phyloP scores from a whole-genome alignment of 352 stramenopile genomes.

The Globisporangium solare region DNA sequence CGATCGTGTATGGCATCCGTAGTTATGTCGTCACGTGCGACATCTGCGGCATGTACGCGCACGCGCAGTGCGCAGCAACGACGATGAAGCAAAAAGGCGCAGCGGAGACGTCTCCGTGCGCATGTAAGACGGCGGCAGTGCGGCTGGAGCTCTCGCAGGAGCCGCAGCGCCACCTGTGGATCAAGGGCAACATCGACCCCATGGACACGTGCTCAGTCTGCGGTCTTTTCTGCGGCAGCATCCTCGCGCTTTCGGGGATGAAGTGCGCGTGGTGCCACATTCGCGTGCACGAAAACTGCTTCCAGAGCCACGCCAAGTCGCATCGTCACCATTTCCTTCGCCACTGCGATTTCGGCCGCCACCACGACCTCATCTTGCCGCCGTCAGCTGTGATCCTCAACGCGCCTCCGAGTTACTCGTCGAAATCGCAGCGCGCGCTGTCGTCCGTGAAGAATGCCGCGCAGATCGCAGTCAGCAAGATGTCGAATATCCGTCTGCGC shows the following conservation, averaged over 20 bases:
- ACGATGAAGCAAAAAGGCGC: constrained; percentile 41
- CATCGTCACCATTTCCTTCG: constrained; percentile 31
- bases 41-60: constrained; percentile 80
- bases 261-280: constrained; percentile 83
- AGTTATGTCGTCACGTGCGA: constrained; percentile 85
- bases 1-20: constrained; percentile 77
- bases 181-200: constrained; percentile 82
- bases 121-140: constrained; percentile 15
- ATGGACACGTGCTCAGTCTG: constrained; percentile 79
- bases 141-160: constrained; percentile 13
- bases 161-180: constrained; percentile 56
- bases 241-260: constrained; percentile 73
- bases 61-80: constrained; percentile 63
- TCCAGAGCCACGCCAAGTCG: constrained; percentile 26
- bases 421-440: constrained; percentile 59
- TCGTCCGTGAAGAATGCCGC: constrained; percentile 64
- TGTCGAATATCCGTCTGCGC: constrained; percentile 64
- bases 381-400: constrained; percentile 53
- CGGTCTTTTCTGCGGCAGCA: constrained; percentile 74
- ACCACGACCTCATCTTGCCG: constrained; percentile 61
- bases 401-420: constrained; percentile 28
- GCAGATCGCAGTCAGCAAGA: constrained; percentile 63
- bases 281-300: constrained; percentile 78
- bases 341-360: constrained; percentile 66
- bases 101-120: constrained; percentile 5